Evolutionary conservation across 148 eudicot species (phyloP), one percentile per base, ranked within the genome.

Genomic region (Persicaria tinctoria): DNA sequence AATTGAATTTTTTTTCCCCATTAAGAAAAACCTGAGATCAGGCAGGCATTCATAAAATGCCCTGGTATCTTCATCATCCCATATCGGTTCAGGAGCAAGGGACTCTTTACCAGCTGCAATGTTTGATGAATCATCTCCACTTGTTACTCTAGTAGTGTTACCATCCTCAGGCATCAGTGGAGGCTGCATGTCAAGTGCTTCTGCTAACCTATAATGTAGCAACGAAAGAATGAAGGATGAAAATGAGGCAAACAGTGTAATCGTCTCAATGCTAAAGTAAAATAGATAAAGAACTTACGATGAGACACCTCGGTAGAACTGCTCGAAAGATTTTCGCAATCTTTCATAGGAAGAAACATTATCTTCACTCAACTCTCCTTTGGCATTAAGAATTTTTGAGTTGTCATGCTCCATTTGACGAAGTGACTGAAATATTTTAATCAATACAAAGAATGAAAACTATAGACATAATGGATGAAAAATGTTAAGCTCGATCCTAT

Each of bases 51-150:
- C 98, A 83, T 94, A 94, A 73, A 94, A 94, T 55, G 96, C 87
- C 83, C 89, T 86, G 44, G 97, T 94, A 82, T 94, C 98, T 81
- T 94, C 98, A 81, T 94, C 98, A 74, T 94, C 97, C 98, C 98
- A 94, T 75, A 92, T 78, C 12, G 97, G 88, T 81, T 94, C 98
- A 84, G 84, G 82, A 64, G 82, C 79, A 72, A 90, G 84, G 79
- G 93, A 79, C 74, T 94, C 98, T 76, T 90, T 94, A 59, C 89
- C 92, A 51, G 88, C 63, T 63, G 76, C 82, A 77, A 88, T 78
- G 79, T 91, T 86, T 66, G 84, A 78, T 70, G 80, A 72, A 73
- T 92, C 97, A 76, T 87, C 97, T 64, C 97, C 96, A 75, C 89
- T 87, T 77, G 93, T 89, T 69, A 94, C 80, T 85, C 98, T 87